phyloP scores from a whole-genome alignment of 768 basidiomycete species.

The Rhodotorula kratochvilovae region DNA sequence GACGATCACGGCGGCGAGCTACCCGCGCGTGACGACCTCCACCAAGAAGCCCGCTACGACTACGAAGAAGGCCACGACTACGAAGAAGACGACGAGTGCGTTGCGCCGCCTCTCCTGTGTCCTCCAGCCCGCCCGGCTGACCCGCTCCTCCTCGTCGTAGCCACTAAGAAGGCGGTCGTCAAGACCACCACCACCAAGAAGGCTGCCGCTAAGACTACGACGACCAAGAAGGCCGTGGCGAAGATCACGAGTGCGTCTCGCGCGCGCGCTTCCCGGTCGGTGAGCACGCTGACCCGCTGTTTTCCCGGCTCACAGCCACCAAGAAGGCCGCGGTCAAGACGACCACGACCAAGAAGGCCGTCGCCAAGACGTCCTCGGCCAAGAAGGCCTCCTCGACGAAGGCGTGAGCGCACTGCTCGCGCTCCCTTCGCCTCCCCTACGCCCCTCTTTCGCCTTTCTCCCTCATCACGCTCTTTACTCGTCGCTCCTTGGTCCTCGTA shows the following conservation, averaged over 20 bases:
- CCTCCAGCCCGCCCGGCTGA: too few species aligned
- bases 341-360: constrained; percentile 4
- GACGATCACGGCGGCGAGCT: constrained; percentile 12
- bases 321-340: too few species aligned
- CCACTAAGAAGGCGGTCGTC: neutral
- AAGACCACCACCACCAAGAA: neutral
- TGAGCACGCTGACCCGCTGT: too few species aligned
- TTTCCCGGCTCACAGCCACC: neutral
- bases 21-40: constrained; percentile 2
- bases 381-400: neutral
- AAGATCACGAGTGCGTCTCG: neutral
- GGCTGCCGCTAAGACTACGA: neutral
- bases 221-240: constrained; percentile 8
- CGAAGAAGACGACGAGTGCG: too few species aligned
- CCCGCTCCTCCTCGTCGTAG: too few species aligned
- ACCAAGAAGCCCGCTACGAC: neutral
- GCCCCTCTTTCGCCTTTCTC: neutral
- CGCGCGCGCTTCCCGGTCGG: too few species aligned
- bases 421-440: neutral
- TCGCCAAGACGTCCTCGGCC: neutral
- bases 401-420: neutral
- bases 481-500: too few species aligned
- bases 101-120: too few species aligned
- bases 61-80: neutral
- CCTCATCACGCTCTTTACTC: neutral